Base-by-base conservation (phyloP, 1,284 basidiomycete species). In the Rhodotorula sp. region DNA sequence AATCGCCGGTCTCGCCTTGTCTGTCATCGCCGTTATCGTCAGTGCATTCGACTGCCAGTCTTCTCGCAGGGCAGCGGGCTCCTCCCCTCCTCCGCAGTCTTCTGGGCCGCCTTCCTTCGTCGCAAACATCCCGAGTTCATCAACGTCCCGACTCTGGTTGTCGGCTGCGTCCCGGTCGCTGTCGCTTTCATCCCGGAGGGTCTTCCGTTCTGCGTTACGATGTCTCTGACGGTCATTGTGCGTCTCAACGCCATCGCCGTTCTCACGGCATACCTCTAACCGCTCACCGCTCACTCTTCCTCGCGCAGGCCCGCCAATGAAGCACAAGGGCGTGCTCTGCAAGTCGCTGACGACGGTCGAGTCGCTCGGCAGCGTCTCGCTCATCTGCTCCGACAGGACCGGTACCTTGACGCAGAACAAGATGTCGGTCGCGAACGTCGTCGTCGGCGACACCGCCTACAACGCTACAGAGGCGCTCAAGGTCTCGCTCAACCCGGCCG, bases 281-380 rank as follows among this genome's bases (percentile, higher is more conserved):
- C n/a, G n/a, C n/a, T n/a, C n/a, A n/a, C n/a, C n/a, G n/a, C 24
- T 10, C 46, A 30, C n/a, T 39, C 19, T 19, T 19, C 20, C 5
- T 53, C 27, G 36, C 27, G 29, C 27, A 53, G 27, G 54, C 59
- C 5, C 32, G 19, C 30, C 60, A 68, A 81, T 87, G 60, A 81
- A 82, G 68, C 84, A 84, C 67, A 83, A 85, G 74, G 85, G 86
- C 76, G 84, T 89, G 20, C 80, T 88, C 4, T 85, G 85, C 74
- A 88, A 87, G 75, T 84, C 84, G 68, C 81, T 88, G 63, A 83
- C 86, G 58, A 86, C 85, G 0, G 85, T 87, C 72, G 87, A 84
- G 77, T 86, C 86, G 0, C 83, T 88, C 11, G 87, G 87, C 0
- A 81, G 83, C 2, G 83, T 86, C 64, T 84, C 84, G 47, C 84